These are phyloP conservation scores for Gentiana straminea DNA, from an alignment of 257 asterid species.

Conservation along the genomic window DNA sequence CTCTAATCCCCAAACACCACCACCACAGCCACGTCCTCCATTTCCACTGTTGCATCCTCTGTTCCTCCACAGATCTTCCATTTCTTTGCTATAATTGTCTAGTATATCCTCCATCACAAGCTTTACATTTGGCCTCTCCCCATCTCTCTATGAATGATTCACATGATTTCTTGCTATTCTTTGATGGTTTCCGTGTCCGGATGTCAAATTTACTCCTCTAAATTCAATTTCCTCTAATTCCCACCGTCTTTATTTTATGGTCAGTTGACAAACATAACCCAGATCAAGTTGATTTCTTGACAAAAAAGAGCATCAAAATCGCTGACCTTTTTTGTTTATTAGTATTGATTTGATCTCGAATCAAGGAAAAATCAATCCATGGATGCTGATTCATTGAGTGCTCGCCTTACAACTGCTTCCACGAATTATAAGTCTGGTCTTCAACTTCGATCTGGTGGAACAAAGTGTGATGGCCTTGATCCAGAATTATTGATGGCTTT, in stretches of 20 bases:
- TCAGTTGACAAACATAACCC: slow-evolving; percentile 10
- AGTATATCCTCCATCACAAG: too few species aligned
- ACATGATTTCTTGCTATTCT: too few species aligned
- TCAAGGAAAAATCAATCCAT: slow-evolving; percentile 21
- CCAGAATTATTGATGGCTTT: too few species aligned
- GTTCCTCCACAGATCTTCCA: too few species aligned
- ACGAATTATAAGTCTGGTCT: slow-evolving; percentile 61
- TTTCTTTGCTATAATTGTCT: too few species aligned
- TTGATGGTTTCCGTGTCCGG: too few species aligned
- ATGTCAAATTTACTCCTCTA: slow-evolving; percentile 14
- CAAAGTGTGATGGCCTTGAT: too few species aligned
- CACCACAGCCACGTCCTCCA: too few species aligned
- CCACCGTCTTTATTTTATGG: not conserved
- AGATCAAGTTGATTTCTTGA: not conserved
- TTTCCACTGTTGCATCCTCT: too few species aligned
- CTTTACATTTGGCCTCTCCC: too few species aligned
- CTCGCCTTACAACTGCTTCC: slow-evolving; percentile 69
- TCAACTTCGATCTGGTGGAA: slow-evolving; percentile 72
- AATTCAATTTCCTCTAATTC: slow-evolving; percentile 6
- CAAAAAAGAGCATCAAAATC: not conserved
- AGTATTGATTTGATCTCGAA: not conserved
- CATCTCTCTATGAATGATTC: too few species aligned
- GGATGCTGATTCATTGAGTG: slow-evolving; percentile 84
- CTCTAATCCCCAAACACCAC: too few species aligned
- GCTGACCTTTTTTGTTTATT: not conserved